Evolutionary conservation across 495 filamentous ascomycete genomes (phyloP), one percentile per base, ranked within the genome.

Genomic region (Penicillium herquei): DNA sequence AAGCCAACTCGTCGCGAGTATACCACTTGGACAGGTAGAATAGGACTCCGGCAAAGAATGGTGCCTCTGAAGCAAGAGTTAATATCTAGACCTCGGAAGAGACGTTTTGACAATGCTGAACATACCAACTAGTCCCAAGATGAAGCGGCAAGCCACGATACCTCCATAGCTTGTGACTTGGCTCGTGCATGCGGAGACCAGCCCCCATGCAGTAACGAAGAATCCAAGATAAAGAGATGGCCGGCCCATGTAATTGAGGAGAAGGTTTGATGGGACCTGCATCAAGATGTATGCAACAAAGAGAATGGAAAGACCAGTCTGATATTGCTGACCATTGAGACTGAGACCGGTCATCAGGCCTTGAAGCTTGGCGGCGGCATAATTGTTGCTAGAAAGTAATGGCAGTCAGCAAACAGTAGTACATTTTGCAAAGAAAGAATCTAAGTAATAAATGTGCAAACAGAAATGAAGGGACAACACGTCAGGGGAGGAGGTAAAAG

Each of bases 1-100:
- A 62, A 30, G 71, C 75, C 12, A 84, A 64, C 59, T 84, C 81
- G 49, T 71, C 70, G 49, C 72, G 73, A 0, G 81, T 82, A 55
- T 84, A 84, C 80, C 78, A 84, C 48, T 76, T 76, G 10, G 77
- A 81, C 1, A 83, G 71, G 45, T 78, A 81, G 58, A 79, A 81
- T 3, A 81, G 65, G 7, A 70, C 64, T 5, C 68, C 68, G 16
- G 74, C 67, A 49, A 80, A 80, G 67, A 64, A 83, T 44, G 66
- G 82, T 13, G 58, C 79, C 73, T 61, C 47, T 49, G 9, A 0
- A 6, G 6, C 8, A 7, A 7, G 18, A 10, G 32, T 49, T 39
- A 49, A 13, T 35, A 35, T 35, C 0, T 33, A 6, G 9, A 6
- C 2, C 9, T n/a, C n/a, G n/a, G n/a, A n/a, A n/a, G n/a, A n/a